phyloP scores from a whole-genome alignment of 2,329 filamentous ascomycete genomes.

The Colletotrichum eremochloae region DNA sequence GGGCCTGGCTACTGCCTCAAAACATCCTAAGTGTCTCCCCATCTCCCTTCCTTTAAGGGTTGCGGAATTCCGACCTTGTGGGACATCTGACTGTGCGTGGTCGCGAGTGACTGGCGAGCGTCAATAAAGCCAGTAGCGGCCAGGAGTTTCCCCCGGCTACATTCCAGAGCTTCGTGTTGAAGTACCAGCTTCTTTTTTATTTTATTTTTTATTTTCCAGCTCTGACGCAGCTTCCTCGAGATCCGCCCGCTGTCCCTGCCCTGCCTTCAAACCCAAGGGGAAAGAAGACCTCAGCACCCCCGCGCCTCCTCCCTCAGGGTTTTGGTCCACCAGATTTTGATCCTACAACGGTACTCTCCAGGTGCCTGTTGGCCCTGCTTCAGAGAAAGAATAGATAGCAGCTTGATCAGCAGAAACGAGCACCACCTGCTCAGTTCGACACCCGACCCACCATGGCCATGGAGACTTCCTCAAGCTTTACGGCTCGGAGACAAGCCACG shows the following conservation, averaged over 20 bases:
- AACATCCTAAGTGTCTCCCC: not conserved
- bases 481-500: slow-evolving; percentile 77
- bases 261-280: not conserved
- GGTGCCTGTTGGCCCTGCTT: slow-evolving; percentile 1
- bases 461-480: slow-evolving; percentile 69
- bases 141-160: not conserved
- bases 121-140: slow-evolving; percentile 2
- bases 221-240: slow-evolving; percentile 43
- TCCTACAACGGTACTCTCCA: not conserved
- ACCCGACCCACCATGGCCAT: slow-evolving; percentile 33
- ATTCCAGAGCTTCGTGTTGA: slow-evolving; percentile 28
- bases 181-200: slow-evolving; percentile 16
- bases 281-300: not conserved
- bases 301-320: slow-evolving; percentile 2
- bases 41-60: slow-evolving; percentile 4
- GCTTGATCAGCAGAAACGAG: slow-evolving; percentile 40
- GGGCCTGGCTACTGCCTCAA: not conserved
- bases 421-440: slow-evolving; percentile 1
- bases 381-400: not conserved
- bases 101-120: not conserved
- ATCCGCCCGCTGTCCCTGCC: slow-evolving; percentile 24
- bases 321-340: not conserved
- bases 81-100: slow-evolving; percentile 4
- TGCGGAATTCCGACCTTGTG: slow-evolving; percentile 1
- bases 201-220: slow-evolving; percentile 4